Conservation (phyloP, 176 grass and related monocot species). For the Cenchrus fungigraminus region DNA sequence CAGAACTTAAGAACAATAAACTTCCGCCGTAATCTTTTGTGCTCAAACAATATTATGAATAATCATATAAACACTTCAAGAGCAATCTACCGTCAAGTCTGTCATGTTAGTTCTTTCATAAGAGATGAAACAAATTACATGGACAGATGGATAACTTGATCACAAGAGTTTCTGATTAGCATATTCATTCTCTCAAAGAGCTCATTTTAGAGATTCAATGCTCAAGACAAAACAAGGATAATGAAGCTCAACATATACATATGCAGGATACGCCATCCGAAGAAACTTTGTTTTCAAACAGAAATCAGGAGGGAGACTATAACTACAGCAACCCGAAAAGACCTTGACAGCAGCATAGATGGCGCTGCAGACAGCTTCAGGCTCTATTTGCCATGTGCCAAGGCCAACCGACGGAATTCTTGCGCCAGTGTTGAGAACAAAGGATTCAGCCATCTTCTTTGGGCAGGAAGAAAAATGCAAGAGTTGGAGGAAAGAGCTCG, state of each 20-base stretch:
- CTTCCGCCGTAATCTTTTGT: neutral
- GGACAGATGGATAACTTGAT: neutral
- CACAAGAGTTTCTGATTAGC: neutral
- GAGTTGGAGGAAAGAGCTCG: conserved; percentile 6
- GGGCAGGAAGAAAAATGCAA: neutral
- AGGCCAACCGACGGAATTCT: conserved; percentile 61
- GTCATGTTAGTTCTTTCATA: neutral
- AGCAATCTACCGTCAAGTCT: neutral
- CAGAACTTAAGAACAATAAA: neutral
- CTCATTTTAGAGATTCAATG: neutral
- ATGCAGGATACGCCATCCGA: neutral
- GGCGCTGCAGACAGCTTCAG: conserved; percentile 30
- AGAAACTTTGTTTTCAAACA: neutral
- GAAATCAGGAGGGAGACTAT: neutral
- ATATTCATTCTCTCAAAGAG: too few relatives aligned
- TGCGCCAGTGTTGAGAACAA: conserved; percentile 63
- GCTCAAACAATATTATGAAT: neutral
- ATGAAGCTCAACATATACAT: neutral
- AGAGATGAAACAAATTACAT: neutral
- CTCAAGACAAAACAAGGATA: neutral
- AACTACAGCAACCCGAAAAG: neutral
- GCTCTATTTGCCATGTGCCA: conserved; percentile 54
- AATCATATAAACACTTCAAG: neutral
- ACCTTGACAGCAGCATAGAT: conserved; percentile 71
- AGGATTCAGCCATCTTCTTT: conserved; percentile 40